Percentiles rank a stretch among this genome's conserved stretches.
Evolutionary conservation across 2,329 filamentous ascomycete species (phyloP).

Genomic region (Calonectria honghensis): DNA sequence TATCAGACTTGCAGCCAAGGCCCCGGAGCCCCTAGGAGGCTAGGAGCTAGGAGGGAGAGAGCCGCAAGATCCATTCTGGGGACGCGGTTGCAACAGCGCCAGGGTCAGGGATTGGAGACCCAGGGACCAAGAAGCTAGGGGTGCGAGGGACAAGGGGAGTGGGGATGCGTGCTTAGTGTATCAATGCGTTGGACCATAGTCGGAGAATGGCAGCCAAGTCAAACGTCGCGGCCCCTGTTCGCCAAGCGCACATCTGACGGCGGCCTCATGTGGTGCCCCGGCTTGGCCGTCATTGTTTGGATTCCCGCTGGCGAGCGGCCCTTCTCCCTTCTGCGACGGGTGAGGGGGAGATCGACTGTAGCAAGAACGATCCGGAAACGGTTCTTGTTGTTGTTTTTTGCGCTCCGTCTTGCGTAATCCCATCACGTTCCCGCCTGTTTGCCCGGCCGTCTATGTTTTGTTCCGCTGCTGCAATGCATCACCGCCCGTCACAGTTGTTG

Average conservation of each 20-base stretch:
- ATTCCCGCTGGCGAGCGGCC: neutral
- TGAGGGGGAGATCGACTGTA: neutral
- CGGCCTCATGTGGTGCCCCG: conserved; percentile 28
- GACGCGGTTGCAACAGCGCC: conserved; percentile 43
- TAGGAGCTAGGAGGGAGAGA: conserved; percentile 41
- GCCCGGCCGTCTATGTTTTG: neutral
- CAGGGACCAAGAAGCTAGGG: conserved; percentile 38
- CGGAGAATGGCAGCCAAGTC: conserved; percentile 52
- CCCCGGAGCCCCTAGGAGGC: conserved; percentile 34
- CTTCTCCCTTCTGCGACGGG: conserved; percentile 5
- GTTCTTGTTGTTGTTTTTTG: neutral
- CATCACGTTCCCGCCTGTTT: neutral
- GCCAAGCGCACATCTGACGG: conserved; percentile 16
- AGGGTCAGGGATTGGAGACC: conserved; percentile 48
- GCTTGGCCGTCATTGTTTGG: conserved; percentile 30
- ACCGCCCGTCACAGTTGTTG: conserved; percentile 28
- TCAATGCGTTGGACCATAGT: conserved; percentile 48
- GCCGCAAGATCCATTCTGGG: conserved; percentile 57
- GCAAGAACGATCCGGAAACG: neutral
- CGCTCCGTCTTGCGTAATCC: conserved; percentile 7
- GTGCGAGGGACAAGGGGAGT: conserved; percentile 38
- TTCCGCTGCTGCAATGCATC: conserved; percentile 9
- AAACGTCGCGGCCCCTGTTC: conserved; percentile 46
- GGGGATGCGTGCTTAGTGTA: conserved; percentile 46
- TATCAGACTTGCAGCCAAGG: conserved; percentile 48